A percentile compares a stretch with the other conserved stretches of the same genome.
phyloP scores from a whole-genome alignment of 441 rosid genomes.

The Pelargonium myrrhifolium region DNA sequence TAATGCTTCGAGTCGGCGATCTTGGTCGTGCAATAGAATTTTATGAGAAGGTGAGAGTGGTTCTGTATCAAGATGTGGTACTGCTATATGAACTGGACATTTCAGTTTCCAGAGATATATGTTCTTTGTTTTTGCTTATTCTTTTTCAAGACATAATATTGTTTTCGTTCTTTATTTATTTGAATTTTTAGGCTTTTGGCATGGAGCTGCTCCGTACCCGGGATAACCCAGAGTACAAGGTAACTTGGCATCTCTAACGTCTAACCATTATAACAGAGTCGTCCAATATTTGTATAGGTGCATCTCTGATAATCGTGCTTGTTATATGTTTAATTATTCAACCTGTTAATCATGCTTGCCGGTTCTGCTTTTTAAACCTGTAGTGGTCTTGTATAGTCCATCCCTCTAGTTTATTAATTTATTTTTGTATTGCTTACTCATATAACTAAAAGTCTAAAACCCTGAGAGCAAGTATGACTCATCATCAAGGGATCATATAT shows the following conservation, averaged over 20 bases:
- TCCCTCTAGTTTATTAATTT: too few species aligned
- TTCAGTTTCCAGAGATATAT: neutral
- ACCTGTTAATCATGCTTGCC: too few species aligned
- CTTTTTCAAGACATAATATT: neutral
- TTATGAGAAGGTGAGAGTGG: constrained; percentile 62
- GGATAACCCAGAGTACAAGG: constrained; percentile 89
- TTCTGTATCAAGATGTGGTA: neutral
- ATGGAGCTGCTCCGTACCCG: constrained; percentile 85
- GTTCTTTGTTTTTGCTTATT: neutral
- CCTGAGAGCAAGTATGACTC: too few species aligned
- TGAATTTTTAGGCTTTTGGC: constrained; percentile 66
- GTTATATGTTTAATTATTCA: too few species aligned
- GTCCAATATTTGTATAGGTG: neutral
- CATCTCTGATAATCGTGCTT: neutral
- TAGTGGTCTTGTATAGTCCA: too few species aligned
- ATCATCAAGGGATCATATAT: neutral
- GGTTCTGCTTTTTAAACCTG: too few species aligned
- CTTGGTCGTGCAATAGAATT: constrained; percentile 76
- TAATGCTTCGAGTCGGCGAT: constrained; percentile 97
- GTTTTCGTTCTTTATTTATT: neutral
- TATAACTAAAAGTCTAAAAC: too few species aligned
- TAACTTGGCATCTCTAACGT: constrained; percentile 22
- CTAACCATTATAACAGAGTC: neutral
- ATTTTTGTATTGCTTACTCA: too few species aligned
- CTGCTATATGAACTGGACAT: neutral